Conservation (phyloP, 768 basidiomycete species). For the Trametes elegans region DNA sequence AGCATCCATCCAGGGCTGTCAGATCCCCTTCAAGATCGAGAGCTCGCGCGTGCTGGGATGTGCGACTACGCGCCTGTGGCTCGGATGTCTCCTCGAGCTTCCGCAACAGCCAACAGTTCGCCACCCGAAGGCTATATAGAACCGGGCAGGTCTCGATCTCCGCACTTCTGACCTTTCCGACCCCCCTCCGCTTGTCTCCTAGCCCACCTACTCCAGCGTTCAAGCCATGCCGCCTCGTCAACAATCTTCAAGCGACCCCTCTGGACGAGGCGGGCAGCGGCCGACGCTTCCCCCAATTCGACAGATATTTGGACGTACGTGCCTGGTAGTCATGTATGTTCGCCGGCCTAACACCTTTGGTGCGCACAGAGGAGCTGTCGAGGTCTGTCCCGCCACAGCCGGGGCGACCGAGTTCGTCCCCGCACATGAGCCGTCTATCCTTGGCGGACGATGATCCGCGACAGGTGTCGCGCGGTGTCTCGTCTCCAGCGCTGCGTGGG, state of each 20-base stretch:
- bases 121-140: constrained; percentile 15
- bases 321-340: neutral
- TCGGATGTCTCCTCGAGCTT: constrained; percentile 6
- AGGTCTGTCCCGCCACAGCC: constrained; percentile 26
- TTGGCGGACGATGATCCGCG: constrained; percentile 24
- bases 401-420: constrained; percentile 21
- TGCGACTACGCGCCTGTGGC: neutral
- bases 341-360: neutral
- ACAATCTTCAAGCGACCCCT: constrained; percentile 19
- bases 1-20: constrained; percentile 17
- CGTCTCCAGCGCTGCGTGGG: constrained; percentile 16
- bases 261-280: constrained; percentile 35
- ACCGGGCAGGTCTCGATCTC: constrained; percentile 5
- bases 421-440: constrained; percentile 24
- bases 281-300: constrained; percentile 72
- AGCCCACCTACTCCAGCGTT: neutral
- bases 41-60: constrained; percentile 9
- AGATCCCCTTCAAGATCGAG: constrained; percentile 9
- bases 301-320: constrained; percentile 61
- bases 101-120: constrained; percentile 12
- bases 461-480: constrained; percentile 10
- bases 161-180: neutral
- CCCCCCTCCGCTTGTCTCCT: neutral
- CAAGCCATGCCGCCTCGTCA: constrained; percentile 27
- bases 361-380: constrained; percentile 24